These are phyloP conservation scores for Salix dunnii DNA, from an alignment of 345 rosid genomes.

Conservation along the genomic window DNA sequence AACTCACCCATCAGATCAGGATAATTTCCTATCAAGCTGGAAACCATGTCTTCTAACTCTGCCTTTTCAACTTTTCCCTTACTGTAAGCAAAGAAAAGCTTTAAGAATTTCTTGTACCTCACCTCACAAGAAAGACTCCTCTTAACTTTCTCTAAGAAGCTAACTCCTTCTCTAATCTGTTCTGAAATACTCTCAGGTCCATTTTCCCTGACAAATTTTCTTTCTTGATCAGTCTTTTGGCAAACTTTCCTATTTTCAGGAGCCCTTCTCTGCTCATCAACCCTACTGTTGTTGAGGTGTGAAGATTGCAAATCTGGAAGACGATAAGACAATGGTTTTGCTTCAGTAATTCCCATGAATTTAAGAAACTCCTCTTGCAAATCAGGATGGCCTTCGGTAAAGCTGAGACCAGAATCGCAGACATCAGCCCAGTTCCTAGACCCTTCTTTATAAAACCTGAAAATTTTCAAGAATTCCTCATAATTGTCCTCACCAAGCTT, in stretches of 20 bases:
- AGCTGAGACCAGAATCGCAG: neutral
- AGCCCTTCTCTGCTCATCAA: neutral
- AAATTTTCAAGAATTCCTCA: neutral
- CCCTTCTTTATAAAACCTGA: neutral
- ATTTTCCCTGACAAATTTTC: neutral
- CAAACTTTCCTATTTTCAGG: neutral
- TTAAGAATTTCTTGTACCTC: neutral
- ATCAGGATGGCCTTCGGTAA: neutral
- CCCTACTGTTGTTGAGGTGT: neutral
- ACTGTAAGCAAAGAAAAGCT: neutral
- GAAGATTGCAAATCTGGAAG: neutral
- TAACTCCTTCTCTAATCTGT: neutral
- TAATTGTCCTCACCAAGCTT: neutral
- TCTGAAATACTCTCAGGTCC: neutral
- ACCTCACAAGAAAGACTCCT: neutral
- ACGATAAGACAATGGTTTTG: neutral
- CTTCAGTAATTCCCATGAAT: neutral
- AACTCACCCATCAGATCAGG: neutral
- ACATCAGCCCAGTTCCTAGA: neutral
- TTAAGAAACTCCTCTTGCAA: neutral
- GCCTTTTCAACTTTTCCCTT: neutral
- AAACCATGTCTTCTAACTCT: neutral
- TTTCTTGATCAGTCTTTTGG: neutral
- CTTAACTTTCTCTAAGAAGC: neutral
- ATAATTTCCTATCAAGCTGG: neutral